These are phyloP conservation scores for Moniliophthora roreri DNA, from an alignment of 1,284 basidiomycete species.

Conservation along the genomic window DNA sequence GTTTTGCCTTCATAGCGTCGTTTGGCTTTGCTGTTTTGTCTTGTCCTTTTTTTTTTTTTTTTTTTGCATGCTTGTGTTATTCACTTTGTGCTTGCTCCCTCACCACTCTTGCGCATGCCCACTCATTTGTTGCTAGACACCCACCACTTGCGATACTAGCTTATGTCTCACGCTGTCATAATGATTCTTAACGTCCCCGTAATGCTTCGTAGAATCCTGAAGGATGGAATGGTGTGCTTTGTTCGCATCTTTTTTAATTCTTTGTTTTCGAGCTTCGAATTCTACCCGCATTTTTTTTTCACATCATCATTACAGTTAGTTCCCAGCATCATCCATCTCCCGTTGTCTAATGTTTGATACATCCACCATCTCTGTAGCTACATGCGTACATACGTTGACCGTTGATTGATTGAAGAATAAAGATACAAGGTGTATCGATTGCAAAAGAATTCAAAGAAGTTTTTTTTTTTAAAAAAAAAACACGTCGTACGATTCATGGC, in stretches of 20 bases:
- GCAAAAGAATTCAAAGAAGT: too few relatives aligned
- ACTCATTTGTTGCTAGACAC: neutral
- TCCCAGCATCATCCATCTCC: too few relatives aligned
- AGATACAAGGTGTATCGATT: too few relatives aligned
- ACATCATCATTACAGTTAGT: too few relatives aligned
- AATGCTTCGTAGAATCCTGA: neutral
- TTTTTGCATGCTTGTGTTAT: neutral
- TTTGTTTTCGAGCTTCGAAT: neutral
- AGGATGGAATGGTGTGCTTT: neutral
- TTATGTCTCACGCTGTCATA: conserved; percentile 16
- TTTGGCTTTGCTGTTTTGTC: neutral
- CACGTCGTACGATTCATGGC: too few relatives aligned
- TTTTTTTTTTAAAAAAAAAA: too few relatives aligned
- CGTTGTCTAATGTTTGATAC: too few relatives aligned
- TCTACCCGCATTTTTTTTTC: too few relatives aligned
- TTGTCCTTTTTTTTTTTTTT: neutral
- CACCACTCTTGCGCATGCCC: neutral
- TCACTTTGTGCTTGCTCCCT: neutral
- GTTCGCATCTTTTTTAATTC: neutral
- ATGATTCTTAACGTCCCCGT: neutral
- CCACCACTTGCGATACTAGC: conserved; percentile 5
- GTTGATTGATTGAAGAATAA: too few relatives aligned
- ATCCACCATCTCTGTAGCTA: too few relatives aligned
- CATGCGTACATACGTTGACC: too few relatives aligned
- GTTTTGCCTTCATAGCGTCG: conserved; percentile 20